Percentiles rank a stretch among this genome's conserved stretches.
phyloP scores from a whole-genome alignment of 2,329 filamentous ascomycete species.

The Geosmithia morbida region DNA sequence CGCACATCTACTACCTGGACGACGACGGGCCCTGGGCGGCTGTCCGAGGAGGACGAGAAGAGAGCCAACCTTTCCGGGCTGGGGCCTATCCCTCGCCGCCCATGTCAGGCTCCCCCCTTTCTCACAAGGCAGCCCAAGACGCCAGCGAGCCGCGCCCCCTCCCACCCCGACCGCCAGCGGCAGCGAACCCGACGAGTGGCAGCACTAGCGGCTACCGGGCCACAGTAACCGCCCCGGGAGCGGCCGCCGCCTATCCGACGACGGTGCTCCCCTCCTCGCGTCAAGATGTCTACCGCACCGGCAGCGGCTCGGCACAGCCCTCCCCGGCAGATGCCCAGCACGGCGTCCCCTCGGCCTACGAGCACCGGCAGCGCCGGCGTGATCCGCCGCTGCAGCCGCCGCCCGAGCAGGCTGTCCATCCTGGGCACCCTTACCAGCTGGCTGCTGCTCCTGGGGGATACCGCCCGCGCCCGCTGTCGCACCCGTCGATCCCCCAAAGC shows the following conservation, averaged over 20 bases:
- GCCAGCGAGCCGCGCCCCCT: slow-evolving; percentile 35
- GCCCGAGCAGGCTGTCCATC: neutral
- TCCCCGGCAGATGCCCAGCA: slow-evolving; percentile 9
- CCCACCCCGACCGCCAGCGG: slow-evolving; percentile 1
- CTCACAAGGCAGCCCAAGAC: slow-evolving; percentile 43
- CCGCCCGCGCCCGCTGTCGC: slow-evolving; percentile 2
- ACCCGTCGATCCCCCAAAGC: slow-evolving; percentile 1
- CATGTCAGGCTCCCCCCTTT: slow-evolving; percentile 57
- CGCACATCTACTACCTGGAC: neutral
- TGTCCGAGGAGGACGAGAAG: neutral
- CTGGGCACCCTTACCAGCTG: neutral
- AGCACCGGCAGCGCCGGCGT: neutral
- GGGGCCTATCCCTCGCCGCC: slow-evolving; percentile 57
- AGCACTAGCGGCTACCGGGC: too few relatives aligned
- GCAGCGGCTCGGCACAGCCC: slow-evolving; percentile 18
- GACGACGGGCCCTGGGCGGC: neutral
- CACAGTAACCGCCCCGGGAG: too few relatives aligned
- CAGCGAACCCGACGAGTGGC: too few relatives aligned
- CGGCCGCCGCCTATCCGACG: slow-evolving; percentile 23
- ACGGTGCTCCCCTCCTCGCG: slow-evolving; percentile 11
- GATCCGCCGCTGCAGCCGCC: neutral
- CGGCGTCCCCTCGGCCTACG: neutral
- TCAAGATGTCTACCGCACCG: slow-evolving; percentile 36
- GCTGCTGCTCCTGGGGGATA: too few relatives aligned
- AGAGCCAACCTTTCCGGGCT: slow-evolving; percentile 11